Evolutionary conservation across 2,329 filamentous ascomycete genomes (phyloP), one percentile per base, ranked within the genome.

Genomic region (Venturia asperata): DNA sequence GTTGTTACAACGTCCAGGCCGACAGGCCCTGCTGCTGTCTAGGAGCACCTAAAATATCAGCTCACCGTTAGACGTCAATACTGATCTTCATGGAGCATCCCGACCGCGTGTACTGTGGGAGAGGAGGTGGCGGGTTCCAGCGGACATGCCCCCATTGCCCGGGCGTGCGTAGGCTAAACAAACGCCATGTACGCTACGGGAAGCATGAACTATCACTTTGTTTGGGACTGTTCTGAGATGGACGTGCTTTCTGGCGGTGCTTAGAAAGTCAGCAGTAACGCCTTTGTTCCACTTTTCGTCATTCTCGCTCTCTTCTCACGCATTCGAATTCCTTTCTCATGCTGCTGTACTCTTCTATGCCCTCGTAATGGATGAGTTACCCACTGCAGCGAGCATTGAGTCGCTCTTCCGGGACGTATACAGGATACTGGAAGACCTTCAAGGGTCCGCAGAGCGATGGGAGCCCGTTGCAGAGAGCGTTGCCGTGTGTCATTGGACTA

Each of bases 341-440:
- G 24, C 30, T 34, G 49, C 27, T 34, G 6, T 55, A 10, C 24
- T 15, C 9, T 55, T 17, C 11, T 55, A 19, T 19, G 6, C 27
- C 21, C 24, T 37, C 27, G 21, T 30, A 1, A 64, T 64, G 62
- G 62, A 56, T 21, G 49, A 64, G 7, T 39, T 42, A n/a, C 45
- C 45, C 7, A 37, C 47, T 19, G 45, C 62, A 15, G 47, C 15
- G 3, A 24, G 55, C 47, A 61, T 61, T 24, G 64, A 65, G n/a
- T 47, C n/a, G n/a, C 64, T 65, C 24, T 65, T 65, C 56, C 45
- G 39, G 39, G 39, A 65, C 30, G 56, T 37, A 3, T 65, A 65
- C 55, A 47, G 6, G 1, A 62, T 56, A 3, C 27, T 65, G 55
- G 64, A 66, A n/a, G 37, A 56, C 15, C 5, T 66, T 15, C 61